phyloP scores from a whole-genome alignment of 495 filamentous ascomycete species.

The Penicillium lividum region DNA sequence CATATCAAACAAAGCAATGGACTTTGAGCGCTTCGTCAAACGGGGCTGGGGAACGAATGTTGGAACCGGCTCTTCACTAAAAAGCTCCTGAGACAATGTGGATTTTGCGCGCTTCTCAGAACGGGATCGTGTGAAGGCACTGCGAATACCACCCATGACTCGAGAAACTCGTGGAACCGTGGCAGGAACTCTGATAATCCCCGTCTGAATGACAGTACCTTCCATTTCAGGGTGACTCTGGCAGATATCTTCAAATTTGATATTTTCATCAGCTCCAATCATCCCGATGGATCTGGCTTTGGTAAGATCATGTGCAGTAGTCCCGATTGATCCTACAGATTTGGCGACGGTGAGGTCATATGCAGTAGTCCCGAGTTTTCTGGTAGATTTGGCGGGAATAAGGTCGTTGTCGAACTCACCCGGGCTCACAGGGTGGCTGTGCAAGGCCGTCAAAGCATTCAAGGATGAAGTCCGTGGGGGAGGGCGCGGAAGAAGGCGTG shows the following conservation, averaged over 20 bases:
- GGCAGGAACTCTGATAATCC: background rate
- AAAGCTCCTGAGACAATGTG: background rate
- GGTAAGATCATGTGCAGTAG: background rate
- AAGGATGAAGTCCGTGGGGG: background rate
- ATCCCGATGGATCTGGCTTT: background rate
- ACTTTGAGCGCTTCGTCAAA: no score
- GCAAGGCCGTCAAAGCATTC: background rate
- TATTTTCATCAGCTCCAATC: background rate
- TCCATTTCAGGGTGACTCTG: background rate
- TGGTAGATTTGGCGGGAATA: no score
- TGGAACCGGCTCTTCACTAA: background rate
- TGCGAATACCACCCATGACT: background rate
- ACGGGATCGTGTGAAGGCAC: background rate
- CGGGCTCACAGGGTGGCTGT: background rate
- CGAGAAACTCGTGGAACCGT: background rate
- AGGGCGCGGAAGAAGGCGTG: background rate
- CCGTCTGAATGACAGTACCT: conserved; percentile 2
- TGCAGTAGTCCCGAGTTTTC: no score
- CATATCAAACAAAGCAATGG: no score
- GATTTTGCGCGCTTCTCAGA: background rate
- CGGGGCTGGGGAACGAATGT: no score
- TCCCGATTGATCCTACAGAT: no score
- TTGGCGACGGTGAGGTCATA: no score
- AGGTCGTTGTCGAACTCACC: no score
- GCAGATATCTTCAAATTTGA: background rate